Percentiles rank a stretch among this genome's conserved stretches.
Evolutionary conservation across 768 basidiomycete genomes (phyloP).

Genomic region (Amyloporia xantha): DNA sequence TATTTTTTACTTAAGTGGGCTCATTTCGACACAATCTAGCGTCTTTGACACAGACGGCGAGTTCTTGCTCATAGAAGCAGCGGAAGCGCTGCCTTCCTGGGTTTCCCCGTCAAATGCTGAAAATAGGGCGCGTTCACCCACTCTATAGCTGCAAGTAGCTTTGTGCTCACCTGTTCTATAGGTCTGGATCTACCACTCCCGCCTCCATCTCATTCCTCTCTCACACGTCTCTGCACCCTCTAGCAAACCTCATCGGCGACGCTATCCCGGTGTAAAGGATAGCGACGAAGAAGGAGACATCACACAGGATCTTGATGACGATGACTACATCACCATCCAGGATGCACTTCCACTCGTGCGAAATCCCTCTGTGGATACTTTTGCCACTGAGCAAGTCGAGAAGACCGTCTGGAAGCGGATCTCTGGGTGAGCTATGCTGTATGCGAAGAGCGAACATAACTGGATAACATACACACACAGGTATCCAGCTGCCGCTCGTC

Average conservation of each 20-base stretch:
- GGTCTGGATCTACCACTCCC: slow-evolving; percentile 87
- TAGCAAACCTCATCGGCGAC: slow-evolving; percentile 45
- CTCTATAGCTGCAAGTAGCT: neutral
- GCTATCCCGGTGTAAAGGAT: slow-evolving; percentile 33
- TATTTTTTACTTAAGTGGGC: neutral
- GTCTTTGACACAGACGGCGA: slow-evolving; percentile 91
- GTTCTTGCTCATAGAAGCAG: slow-evolving; percentile 94
- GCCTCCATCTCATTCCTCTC: slow-evolving; percentile 84
- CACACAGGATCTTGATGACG: slow-evolving; percentile 33
- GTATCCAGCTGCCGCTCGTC: slow-evolving; percentile 60
- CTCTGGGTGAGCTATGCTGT: slow-evolving; percentile 39
- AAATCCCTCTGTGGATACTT: slow-evolving; percentile 45
- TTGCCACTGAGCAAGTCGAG: slow-evolving; percentile 58
- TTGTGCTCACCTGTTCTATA: slow-evolving; percentile 28
- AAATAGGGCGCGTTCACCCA: slow-evolving; percentile 72
- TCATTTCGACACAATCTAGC: slow-evolving; percentile 27
- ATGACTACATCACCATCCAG: slow-evolving; percentile 46
- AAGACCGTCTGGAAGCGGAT: slow-evolving; percentile 65
- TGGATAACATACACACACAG: slow-evolving; percentile 30
- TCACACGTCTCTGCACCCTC: slow-evolving; percentile 61
- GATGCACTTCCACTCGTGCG: slow-evolving; percentile 64
- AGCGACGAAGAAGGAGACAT: slow-evolving; percentile 47
- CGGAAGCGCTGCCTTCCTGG: slow-evolving; percentile 84
- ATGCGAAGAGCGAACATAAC: neutral
- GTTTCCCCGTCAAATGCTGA: slow-evolving; percentile 85